These are phyloP conservation scores for Lactifluus volemus DNA, from an alignment of 768 basidiomycete genomes.

Conservation along the genomic window DNA sequence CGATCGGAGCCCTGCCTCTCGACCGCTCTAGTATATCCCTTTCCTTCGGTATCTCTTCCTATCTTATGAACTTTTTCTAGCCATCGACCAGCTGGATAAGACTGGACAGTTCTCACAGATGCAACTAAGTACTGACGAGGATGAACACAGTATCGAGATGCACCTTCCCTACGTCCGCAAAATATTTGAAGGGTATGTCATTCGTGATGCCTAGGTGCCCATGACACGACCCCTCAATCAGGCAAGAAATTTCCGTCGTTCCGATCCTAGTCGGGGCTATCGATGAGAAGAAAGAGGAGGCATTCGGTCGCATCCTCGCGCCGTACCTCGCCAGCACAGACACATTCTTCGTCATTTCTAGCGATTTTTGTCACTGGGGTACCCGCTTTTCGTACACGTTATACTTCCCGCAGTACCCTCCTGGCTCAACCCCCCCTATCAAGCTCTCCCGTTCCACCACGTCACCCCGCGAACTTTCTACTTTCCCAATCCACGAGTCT, in stretches of 20 bases:
- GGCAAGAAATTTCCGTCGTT: constrained; percentile 70
- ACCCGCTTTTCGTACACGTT: constrained; percentile 79
- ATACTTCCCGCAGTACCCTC: constrained; percentile 65
- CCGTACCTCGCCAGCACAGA: constrained; percentile 70
- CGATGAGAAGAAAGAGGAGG: constrained; percentile 45
- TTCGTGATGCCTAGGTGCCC: not conserved
- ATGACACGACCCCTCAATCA: constrained; percentile 24
- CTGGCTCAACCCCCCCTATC: constrained; percentile 36
- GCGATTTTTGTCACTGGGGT: constrained; percentile 99
- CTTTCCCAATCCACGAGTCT: constrained; percentile 70
- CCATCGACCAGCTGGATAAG: constrained; percentile 50
- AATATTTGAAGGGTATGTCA: constrained; percentile 64
- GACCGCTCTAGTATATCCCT: constrained; percentile 63
- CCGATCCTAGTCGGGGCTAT: constrained; percentile 88
- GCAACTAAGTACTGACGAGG: constrained; percentile 65
- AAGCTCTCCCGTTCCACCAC: constrained; percentile 39
- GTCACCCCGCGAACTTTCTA: constrained; percentile 30
- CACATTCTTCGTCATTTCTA: constrained; percentile 86
- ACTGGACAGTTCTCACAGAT: constrained; percentile 69
- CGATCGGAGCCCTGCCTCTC: constrained; percentile 72
- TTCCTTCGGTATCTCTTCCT: not conserved
- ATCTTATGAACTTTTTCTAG: constrained; percentile 31
- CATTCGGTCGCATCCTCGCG: constrained; percentile 64
- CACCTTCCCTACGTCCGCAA: constrained; percentile 89
- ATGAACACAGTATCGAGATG: constrained; percentile 97